Conservation (phyloP, 2,329 filamentous ascomycete species). For the Dendrostoma leiphaemia region DNA sequence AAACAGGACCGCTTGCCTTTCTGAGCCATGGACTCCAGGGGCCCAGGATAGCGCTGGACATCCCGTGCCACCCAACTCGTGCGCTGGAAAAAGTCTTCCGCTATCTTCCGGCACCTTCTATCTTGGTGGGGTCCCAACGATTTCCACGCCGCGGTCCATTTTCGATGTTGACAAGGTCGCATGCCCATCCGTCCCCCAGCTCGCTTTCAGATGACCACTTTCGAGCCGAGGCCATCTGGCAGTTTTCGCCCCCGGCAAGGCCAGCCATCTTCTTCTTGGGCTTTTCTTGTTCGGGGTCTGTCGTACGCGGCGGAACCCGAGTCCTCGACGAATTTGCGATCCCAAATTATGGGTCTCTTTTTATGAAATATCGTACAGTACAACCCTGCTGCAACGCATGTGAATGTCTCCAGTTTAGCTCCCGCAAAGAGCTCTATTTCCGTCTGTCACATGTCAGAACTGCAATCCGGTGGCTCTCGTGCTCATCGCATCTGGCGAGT, state of each 20-base stretch:
- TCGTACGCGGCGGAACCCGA: too few species aligned
- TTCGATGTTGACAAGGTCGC: conserved; percentile 4
- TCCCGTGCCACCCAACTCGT: rapidly evolving
- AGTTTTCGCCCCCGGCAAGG: too few species aligned
- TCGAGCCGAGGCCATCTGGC: too few species aligned
- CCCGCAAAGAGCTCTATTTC: neutral
- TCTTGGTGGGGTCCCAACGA: neutral
- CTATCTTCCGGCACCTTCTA: neutral
- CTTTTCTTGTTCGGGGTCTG: too few species aligned
- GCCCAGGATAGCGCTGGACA: neutral
- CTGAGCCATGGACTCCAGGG: rapidly evolving
- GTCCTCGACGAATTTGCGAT: too few species aligned
- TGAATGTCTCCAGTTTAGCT: conserved; percentile 16
- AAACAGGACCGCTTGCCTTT: conserved; percentile 11
- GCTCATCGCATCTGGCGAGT: too few species aligned
- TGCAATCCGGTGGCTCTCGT: too few species aligned
- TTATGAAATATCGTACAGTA: neutral
- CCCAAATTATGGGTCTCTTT: too few species aligned
- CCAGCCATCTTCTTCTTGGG: too few species aligned
- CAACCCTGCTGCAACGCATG: conserved; percentile 7
- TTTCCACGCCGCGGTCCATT: neutral
- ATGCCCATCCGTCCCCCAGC: too few species aligned
- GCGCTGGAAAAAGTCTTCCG: neutral
- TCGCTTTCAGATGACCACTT: too few species aligned
- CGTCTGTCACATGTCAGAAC: neutral